phyloP scores from a whole-genome alignment of 164 flowering plant species.

The Stephania yunnanensis region DNA sequence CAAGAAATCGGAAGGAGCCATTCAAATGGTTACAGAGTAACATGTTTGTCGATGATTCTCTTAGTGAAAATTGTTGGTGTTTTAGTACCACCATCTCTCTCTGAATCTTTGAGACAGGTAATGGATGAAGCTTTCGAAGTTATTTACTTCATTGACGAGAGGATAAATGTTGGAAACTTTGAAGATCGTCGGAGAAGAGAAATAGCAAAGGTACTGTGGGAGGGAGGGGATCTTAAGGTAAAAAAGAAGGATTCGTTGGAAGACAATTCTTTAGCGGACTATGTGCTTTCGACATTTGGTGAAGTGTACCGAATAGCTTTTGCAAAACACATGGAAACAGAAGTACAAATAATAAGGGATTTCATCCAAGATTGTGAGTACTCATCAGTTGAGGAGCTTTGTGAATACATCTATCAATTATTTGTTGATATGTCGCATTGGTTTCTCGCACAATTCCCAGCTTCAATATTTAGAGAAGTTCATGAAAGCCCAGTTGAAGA shows the following conservation, averaged over 20 bases:
- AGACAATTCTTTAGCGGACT: neutral
- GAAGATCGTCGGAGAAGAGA: neutral
- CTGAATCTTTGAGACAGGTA: neutral
- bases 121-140: neutral
- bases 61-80: neutral
- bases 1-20: neutral
- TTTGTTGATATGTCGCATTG: no score
- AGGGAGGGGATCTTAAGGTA: neutral
- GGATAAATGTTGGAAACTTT: neutral
- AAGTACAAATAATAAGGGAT: no score
- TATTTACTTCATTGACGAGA: neutral
- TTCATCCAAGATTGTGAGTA: no score
- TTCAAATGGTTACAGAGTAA: neutral
- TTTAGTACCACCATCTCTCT: neutral
- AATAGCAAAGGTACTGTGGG: slow-evolving; percentile 1
- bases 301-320: no score
- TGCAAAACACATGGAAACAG: no score
- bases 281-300: neutral
- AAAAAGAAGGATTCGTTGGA: neutral
- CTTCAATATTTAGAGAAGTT: no score
- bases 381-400: no score
- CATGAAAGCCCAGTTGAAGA: neutral
- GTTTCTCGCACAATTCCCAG: no score
- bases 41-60: neutral
- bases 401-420: no score